Percentiles rank a stretch among this genome's conserved stretches.
These are phyloP conservation scores for Ilex paraguariensis DNA, from an alignment of 305 asterid genomes.

Conservation along the genomic window DNA sequence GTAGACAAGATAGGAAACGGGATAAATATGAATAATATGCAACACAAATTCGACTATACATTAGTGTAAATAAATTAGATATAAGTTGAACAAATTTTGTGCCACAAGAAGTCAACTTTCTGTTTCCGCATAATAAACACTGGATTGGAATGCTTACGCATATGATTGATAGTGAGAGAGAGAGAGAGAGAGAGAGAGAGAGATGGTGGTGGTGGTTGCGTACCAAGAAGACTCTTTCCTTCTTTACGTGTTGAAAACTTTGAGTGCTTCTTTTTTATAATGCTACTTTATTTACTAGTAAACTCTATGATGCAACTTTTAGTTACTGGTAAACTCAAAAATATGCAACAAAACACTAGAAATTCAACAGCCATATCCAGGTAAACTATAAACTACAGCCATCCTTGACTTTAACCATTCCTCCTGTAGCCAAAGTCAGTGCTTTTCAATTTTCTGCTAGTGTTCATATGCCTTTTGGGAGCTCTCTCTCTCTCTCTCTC, in stretches of 20 bases:
- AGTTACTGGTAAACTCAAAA: no score
- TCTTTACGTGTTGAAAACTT: constrained; percentile 11
- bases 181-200: neutral
- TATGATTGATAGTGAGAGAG: no score
- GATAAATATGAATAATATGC: no score
- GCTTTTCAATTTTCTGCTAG: no score
- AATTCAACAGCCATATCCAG: neutral
- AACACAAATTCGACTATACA: no score
- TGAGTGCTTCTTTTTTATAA: neutral
- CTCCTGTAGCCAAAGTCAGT: no score
- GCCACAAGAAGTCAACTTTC: constrained; percentile 3
- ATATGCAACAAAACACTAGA: neutral
- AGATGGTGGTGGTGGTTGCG: constrained; percentile 11
- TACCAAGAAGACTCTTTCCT: constrained; percentile 5
- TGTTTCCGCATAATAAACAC: constrained; percentile 19
- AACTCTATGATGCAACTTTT: neutral
- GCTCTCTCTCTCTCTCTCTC: neutral
- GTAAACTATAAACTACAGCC: constrained; percentile 3
- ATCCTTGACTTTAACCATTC: constrained; percentile 6
- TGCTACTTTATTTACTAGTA: neutral
- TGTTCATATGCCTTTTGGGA: no score
- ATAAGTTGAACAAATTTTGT: no score
- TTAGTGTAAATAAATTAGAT: no score
- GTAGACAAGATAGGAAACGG: no score
- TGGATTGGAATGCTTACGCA: neutral